Conservation (phyloP, 2,329 filamentous ascomycete species). For the Colletotrichum sublineola region DNA sequence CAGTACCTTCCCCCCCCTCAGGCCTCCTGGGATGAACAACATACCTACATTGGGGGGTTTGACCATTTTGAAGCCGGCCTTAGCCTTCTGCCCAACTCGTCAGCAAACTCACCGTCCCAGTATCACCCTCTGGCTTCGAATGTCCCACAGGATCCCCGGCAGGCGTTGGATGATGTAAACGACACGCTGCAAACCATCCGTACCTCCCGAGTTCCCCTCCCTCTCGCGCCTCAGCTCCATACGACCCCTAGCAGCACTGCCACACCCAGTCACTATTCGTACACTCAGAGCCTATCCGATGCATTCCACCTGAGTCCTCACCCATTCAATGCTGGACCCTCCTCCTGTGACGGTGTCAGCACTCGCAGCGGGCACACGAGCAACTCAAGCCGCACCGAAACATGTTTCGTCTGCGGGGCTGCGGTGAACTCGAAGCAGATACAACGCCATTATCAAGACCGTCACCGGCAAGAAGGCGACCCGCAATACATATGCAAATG, state of each 20-base stretch:
- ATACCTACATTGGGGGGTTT: background rate
- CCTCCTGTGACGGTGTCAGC: background rate
- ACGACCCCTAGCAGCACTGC: background rate
- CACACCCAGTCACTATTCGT: background rate
- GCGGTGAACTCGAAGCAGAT: background rate
- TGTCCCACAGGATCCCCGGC: background rate
- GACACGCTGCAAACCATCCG: background rate
- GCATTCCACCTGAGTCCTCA: background rate
- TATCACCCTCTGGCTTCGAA: background rate
- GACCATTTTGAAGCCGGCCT: background rate
- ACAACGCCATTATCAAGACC: background rate
- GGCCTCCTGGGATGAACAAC: no score
- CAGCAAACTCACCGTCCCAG: background rate
- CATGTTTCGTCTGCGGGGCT: background rate
- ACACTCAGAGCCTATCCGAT: background rate
- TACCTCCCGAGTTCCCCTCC: background rate
- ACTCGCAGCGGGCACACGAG: background rate
- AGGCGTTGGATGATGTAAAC: background rate
- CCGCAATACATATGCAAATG: constrained; percentile 14
- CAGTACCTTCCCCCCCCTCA: no score
- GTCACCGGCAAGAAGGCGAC: background rate
- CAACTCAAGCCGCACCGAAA: background rate
- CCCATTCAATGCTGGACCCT: no score
- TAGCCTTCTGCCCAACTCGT: background rate
- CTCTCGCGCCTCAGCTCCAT: background rate